Conservation (phyloP, 805 yeast species). For the Candida krabiensis region DNA sequence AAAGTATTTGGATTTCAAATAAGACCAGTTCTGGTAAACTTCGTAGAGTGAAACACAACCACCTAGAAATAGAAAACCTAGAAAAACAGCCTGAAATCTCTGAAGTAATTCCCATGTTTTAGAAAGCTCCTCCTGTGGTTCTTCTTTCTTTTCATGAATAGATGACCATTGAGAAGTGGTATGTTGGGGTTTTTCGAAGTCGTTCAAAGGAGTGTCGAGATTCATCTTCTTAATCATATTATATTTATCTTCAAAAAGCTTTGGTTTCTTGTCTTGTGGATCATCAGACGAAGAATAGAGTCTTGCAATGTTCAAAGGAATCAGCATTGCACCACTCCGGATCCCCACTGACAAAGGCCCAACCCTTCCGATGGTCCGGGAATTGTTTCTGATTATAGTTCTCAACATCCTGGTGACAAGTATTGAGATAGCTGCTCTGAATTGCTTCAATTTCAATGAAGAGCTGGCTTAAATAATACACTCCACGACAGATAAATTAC, state of each 20-base stretch:
- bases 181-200: not conserved
- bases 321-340: no score
- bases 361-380: no score
- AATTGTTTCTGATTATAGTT: no score
- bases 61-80: conserved; percentile 42
- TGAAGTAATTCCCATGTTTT: conserved; percentile 41
- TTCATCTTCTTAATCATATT: not conserved
- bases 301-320: no score
- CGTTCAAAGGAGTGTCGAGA: not conserved
- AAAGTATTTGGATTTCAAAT: conserved; percentile 35
- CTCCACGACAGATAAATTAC: no score
- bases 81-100: conserved; percentile 42
- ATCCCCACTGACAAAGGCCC: no score
- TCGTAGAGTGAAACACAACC: conserved; percentile 43
- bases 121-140: conserved; percentile 8
- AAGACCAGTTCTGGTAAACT: conserved; percentile 39
- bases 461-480: no score
- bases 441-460: no score
- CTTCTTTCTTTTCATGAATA: conserved; percentile 1
- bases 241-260: not conserved
- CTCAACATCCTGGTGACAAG: no score
- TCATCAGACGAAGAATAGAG: no score
- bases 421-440: no score
- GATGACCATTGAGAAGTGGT: conserved; percentile 1
- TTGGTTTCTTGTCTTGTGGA: not conserved